phyloP scores from a whole-genome alignment of 371 early-diverging fungal species.

The Rhizopus sp. region DNA sequence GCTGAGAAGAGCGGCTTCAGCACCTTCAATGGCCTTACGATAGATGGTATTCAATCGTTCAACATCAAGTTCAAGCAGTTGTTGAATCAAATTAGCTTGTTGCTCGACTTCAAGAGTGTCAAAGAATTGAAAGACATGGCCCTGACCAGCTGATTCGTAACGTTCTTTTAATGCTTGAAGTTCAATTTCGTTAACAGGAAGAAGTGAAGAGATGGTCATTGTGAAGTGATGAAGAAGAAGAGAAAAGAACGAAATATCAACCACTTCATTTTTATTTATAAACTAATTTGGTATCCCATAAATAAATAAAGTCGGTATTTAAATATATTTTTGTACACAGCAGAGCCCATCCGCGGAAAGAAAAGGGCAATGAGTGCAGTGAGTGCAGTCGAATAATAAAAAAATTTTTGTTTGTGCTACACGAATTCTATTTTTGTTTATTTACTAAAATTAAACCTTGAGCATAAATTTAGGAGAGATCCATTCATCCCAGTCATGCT shows the following conservation, averaged over 20 bases:
- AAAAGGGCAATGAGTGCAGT: background rate
- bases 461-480: constrained; percentile 22
- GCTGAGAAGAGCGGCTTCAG: constrained; percentile 41
- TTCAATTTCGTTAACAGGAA: constrained; percentile 34
- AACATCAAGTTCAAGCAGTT: constrained; percentile 76
- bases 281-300: constrained; percentile 7
- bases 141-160: constrained; percentile 82
- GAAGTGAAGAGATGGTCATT: constrained; percentile 28
- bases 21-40: constrained; percentile 65
- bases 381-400: too few relatives aligned
- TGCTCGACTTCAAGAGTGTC: constrained; percentile 64
- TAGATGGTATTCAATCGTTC: constrained; percentile 81
- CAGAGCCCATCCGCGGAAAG: constrained; percentile 11
- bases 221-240: constrained; percentile 12
- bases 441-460: constrained; percentile 7
- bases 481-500: constrained; percentile 32
- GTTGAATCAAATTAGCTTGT: constrained; percentile 60
- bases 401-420: constrained; percentile 2
- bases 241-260: constrained; percentile 9
- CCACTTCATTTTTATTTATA: constrained; percentile 24
- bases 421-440: background rate
- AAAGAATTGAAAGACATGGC: constrained; percentile 86
- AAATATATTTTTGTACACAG: constrained; percentile 2
- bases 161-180: constrained; percentile 57
- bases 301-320: constrained; percentile 3